These are phyloP conservation scores for Salvia miltiorrhiza DNA, from an alignment of 257 asterid genomes.

Conservation along the genomic window DNA sequence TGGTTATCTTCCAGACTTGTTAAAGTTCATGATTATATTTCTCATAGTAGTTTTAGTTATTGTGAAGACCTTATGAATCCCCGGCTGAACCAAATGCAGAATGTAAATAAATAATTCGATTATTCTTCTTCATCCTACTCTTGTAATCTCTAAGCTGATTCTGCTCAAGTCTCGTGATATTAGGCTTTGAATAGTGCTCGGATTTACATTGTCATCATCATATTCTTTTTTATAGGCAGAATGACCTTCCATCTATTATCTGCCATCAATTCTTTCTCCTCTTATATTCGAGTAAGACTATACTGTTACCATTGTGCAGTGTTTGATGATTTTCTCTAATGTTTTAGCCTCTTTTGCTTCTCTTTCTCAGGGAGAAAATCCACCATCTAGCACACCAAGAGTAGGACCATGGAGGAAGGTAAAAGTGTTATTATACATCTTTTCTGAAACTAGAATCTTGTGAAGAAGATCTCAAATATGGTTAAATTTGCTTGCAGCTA, in stretches of 20 bases:
- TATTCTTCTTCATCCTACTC: too few species aligned
- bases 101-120: too few species aligned
- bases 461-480: background rate
- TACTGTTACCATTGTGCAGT: background rate
- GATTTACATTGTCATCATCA: too few species aligned
- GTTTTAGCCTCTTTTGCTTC: background rate
- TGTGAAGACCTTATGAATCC: background rate
- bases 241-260: background rate
- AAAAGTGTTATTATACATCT: conserved; percentile 13
- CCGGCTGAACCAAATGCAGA: too few species aligned
- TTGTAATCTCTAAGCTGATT: too few species aligned
- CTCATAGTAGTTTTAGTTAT: background rate
- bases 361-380: conserved; percentile 56
- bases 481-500: background rate
- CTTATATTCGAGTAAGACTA: background rate
- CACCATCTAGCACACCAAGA: conserved; percentile 62
- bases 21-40: background rate
- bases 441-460: background rate
- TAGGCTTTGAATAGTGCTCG: too few species aligned
- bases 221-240: too few species aligned
- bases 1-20: background rate
- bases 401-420: conserved; percentile 99
- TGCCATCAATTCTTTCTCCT: background rate
- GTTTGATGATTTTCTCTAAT: conserved; percentile 4
- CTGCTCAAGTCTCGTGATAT: too few species aligned